A percentile compares a stretch with the other conserved stretches of the same genome.
Evolutionary conservation across 2,329 filamentous ascomycete species (phyloP).

Genomic region (Leptographium lundbergii): DNA sequence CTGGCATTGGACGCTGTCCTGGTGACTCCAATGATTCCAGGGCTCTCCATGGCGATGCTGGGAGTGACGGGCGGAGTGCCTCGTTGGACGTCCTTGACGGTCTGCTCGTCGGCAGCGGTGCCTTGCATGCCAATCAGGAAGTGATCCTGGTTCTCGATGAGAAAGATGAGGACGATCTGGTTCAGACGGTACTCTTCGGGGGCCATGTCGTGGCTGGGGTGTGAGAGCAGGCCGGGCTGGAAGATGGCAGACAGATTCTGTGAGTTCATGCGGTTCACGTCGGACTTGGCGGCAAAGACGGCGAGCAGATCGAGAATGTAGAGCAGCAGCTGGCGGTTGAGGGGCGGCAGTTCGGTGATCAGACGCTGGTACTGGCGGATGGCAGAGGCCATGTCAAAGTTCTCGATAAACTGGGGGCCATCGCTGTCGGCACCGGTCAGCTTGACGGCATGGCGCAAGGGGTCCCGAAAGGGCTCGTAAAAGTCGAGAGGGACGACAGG

Average conservation of each 20-base stretch:
- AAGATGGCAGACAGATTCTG: constrained; percentile 94
- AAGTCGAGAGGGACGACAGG: constrained; percentile 91
- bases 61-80: constrained; percentile 45
- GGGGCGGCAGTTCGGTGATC: constrained; percentile 82
- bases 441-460: constrained; percentile 58
- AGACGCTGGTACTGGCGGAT: constrained; percentile 77
- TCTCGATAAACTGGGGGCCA: constrained; percentile 56
- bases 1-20: constrained; percentile 82
- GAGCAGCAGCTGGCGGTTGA: constrained; percentile 86
- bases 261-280: constrained; percentile 92
- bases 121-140: constrained; percentile 98
- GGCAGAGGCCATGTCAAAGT: constrained; percentile 61
- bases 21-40: constrained; percentile 40
- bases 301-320: constrained; percentile 94
- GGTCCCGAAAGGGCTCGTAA: constrained; percentile 82
- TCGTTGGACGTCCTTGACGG: constrained; percentile 51
- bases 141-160: constrained; percentile 97
- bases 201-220: constrained; percentile 89
- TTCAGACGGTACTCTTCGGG: constrained; percentile 89
- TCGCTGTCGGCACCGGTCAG: constrained; percentile 61
- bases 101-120: constrained; percentile 86
- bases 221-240: constrained; percentile 89
- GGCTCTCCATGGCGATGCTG: constrained; percentile 30
- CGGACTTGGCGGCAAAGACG: constrained; percentile 92
- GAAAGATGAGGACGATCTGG: constrained; percentile 91